Evolutionary conservation across 345 rosid genomes (phyloP), one percentile per base, ranked within the genome.

Genomic region (Pugionium cornutum): DNA sequence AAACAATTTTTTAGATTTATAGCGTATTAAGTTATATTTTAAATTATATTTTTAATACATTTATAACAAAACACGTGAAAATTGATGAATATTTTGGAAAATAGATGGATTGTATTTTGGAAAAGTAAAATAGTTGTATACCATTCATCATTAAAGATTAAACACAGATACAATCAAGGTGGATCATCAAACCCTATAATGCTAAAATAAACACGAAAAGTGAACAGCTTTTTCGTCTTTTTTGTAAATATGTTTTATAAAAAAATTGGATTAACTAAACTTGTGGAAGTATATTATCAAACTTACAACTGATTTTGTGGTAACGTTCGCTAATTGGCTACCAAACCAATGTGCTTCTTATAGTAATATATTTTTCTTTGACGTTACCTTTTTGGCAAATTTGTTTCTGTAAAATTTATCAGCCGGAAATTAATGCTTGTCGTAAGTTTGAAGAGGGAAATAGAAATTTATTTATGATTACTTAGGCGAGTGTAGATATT

Each of bases 261-360:
- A 4, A 9, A 2, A 31, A 10, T 32, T 11, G 39, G 32, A 52
- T n/a, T 48, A 9, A 7, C 26, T 18, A 32, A 31, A 56, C 25
- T 56, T 27, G 25, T 35, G 28, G 28, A 37, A 36, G 34, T 30
- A 27, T 27, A 11, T 7, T 39, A 42, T 4, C 61, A 39, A 5
- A 27, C 9, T 42, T 39, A 56, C 46, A 9, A 40, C 46, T 27
- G 33, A 28, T 28, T 29, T 41, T 58, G 9, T 29, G 47, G 48
- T 28, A 57, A 57, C 33, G 48, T 41, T 58, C 6, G 62, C 62
- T 28, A 55, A 26, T 10, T 37, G 3, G 18, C 61, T 39, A 56
- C 9, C 18, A 39, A 28, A 28, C 34, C 62, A 39, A 39, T 39
- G 62, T 56, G 33, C 5, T 27, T 40, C 25, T 36, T 9, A 39